phyloP scores from a whole-genome alignment of 768 basidiomycete genomes.

The Phaffia tasmanica region DNA sequence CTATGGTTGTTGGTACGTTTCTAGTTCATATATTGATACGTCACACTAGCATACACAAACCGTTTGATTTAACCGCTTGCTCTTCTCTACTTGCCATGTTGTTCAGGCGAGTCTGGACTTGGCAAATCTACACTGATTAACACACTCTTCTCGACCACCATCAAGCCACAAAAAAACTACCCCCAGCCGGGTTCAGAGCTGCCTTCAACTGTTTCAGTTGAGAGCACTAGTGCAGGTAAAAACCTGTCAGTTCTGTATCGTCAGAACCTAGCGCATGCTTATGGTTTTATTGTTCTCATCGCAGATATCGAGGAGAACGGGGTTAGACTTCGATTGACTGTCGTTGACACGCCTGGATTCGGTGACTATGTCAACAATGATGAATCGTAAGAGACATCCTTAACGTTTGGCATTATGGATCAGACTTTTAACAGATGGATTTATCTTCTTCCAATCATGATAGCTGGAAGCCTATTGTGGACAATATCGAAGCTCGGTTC shows the following conservation, averaged over 20 bases:
- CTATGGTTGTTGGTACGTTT: slow-evolving; percentile 93
- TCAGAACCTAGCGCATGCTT: not conserved
- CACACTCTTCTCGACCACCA: slow-evolving; percentile 92
- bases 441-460: not conserved
- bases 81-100: slow-evolving; percentile 7
- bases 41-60: slow-evolving; percentile 25
- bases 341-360: slow-evolving; percentile 97
- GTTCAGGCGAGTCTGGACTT: slow-evolving; percentile 84
- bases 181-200: slow-evolving; percentile 73
- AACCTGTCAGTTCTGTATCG: slow-evolving; percentile 26
- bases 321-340: slow-evolving; percentile 90
- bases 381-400: slow-evolving; percentile 55
- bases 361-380: slow-evolving; percentile 99
- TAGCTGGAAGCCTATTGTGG: slow-evolving; percentile 97
- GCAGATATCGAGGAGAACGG: slow-evolving; percentile 98
- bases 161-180: slow-evolving; percentile 66
- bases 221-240: slow-evolving; percentile 93
- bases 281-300: slow-evolving; percentile 3
- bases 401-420: not conserved
- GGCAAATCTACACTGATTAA: slow-evolving; percentile 99
- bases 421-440: not conserved
- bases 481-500: slow-evolving; percentile 95
- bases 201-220: slow-evolving; percentile 89
- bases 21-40: slow-evolving; percentile 2
- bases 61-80: slow-evolving; percentile 31